Percentiles rank a stretch among this genome's conserved stretches.
Conservation (phyloP, 768 basidiomycete genomes). For the Lactarius tabidus region DNA sequence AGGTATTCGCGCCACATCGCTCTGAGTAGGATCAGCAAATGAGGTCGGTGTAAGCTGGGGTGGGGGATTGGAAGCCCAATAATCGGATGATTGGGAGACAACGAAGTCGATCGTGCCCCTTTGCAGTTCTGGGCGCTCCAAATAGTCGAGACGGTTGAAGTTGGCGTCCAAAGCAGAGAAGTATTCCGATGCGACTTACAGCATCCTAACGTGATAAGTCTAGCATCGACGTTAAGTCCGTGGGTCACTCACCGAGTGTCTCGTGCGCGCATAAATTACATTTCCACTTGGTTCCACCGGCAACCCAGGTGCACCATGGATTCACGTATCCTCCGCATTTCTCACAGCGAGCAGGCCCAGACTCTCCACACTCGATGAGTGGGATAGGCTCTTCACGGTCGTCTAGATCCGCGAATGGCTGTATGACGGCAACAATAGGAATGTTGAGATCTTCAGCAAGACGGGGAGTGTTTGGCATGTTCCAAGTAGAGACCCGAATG, state of each 20-base stretch:
- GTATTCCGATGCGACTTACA: constrained; percentile 70
- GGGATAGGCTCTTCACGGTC: constrained; percentile 77
- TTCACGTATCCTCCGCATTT: constrained; percentile 89
- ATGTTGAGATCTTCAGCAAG: constrained; percentile 79
- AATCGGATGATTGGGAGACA: constrained; percentile 61
- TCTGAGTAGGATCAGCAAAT: constrained; percentile 45
- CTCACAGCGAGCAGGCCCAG: constrained; percentile 80
- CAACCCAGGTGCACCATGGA: constrained; percentile 84
- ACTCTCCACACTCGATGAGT: constrained; percentile 61
- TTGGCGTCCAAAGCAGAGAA: constrained; percentile 80
- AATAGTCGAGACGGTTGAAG: constrained; percentile 73
- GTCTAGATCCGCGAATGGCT: constrained; percentile 85
- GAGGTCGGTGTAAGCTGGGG: constrained; percentile 50
- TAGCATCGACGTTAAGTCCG: background rate
- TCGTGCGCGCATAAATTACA: constrained; percentile 88
- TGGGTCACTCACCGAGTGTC: constrained; percentile 64
- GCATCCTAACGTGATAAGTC: constrained; percentile 2
- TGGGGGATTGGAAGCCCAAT: constrained; percentile 77
- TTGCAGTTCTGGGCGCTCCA: constrained; percentile 78
- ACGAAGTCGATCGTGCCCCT: constrained; percentile 90
- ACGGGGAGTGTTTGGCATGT: constrained; percentile 73
- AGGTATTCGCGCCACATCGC: constrained; percentile 47
- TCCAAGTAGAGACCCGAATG: constrained; percentile 86
- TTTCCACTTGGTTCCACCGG: constrained; percentile 81
- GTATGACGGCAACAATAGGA: constrained; percentile 79